phyloP scores from a whole-genome alignment of 2,329 filamentous ascomycete species.

The Colletotrichum higginsianum region DNA sequence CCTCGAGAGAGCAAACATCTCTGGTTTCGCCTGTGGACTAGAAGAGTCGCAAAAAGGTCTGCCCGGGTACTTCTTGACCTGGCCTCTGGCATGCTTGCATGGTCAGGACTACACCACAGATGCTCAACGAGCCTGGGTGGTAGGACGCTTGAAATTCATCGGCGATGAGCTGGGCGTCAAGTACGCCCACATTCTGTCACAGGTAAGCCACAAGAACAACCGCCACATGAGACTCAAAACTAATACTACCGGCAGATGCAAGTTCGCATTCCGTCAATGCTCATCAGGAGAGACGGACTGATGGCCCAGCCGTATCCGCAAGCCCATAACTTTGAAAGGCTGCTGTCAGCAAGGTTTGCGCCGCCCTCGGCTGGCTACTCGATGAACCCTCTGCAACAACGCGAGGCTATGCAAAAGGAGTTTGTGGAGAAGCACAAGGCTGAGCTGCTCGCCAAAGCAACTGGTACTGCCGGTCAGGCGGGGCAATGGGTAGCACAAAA shows the following conservation, averaged over 20 bases:
- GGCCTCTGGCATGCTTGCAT: conserved; percentile 69
- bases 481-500: conserved; percentile 56
- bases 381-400: conserved; percentile 63
- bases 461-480: conserved; percentile 54
- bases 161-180: conserved; percentile 70
- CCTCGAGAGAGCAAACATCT: conserved; percentile 57
- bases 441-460: conserved; percentile 58
- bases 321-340: conserved; percentile 61
- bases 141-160: conserved; percentile 69
- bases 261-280: conserved; percentile 73
- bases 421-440: conserved; percentile 60
- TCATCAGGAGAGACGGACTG: conserved; percentile 69
- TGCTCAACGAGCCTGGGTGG: conserved; percentile 69
- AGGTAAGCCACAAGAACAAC: conserved; percentile 57
- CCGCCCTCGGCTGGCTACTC: conserved; percentile 54
- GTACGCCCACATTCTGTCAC: conserved; percentile 69
- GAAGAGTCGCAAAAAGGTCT: conserved; percentile 67
- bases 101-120: conserved; percentile 73
- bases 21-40: conserved; percentile 64
- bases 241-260: conserved; percentile 59
- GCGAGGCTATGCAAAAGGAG: conserved; percentile 63
- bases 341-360: conserved; percentile 57
- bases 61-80: conserved; percentile 72
- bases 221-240: not conserved
- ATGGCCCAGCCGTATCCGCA: conserved; percentile 61